These are phyloP conservation scores for Fistulinella prunicolor DNA, from an alignment of 768 basidiomycete genomes.

Conservation along the genomic window DNA sequence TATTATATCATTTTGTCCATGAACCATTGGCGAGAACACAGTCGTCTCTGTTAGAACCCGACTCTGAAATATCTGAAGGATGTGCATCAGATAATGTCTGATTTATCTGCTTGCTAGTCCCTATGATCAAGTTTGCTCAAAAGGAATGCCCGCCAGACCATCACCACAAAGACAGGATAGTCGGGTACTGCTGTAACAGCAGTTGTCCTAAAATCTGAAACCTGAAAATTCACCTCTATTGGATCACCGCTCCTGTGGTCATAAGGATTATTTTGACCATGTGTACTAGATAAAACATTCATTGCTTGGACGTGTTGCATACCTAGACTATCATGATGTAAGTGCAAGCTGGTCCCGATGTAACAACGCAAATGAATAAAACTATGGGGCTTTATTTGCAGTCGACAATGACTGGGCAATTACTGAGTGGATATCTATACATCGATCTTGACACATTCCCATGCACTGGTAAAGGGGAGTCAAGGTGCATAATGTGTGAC, in stretches of 20 bases:
- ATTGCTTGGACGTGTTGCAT: too few relatives aligned
- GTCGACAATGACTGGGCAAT: slow-evolving; percentile 64
- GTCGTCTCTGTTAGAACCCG: too few relatives aligned
- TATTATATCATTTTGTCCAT: too few relatives aligned
- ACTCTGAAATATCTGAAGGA: too few relatives aligned
- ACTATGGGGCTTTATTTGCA: slow-evolving; percentile 11
- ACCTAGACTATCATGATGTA: too few relatives aligned
- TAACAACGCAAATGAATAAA: background rate
- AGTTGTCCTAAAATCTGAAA: background rate
- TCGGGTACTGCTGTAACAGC: too few relatives aligned
- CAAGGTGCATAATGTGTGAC: background rate
- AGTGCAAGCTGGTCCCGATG: background rate
- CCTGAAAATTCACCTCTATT: background rate
- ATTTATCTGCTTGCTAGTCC: too few relatives aligned
- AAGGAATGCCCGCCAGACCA: too few relatives aligned
- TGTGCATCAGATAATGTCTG: too few relatives aligned
- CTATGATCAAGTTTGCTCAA: too few relatives aligned
- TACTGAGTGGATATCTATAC: slow-evolving; percentile 71
- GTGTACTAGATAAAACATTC: background rate
- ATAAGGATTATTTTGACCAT: background rate
- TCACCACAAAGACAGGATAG: too few relatives aligned
- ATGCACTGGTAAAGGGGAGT: slow-evolving; percentile 50
- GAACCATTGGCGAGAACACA: too few relatives aligned
- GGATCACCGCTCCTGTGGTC: background rate
- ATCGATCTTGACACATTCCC: slow-evolving; percentile 65